Evolutionary conservation across 345 rosid species (phyloP).

Genomic region (Corymbia maculata): DNA sequence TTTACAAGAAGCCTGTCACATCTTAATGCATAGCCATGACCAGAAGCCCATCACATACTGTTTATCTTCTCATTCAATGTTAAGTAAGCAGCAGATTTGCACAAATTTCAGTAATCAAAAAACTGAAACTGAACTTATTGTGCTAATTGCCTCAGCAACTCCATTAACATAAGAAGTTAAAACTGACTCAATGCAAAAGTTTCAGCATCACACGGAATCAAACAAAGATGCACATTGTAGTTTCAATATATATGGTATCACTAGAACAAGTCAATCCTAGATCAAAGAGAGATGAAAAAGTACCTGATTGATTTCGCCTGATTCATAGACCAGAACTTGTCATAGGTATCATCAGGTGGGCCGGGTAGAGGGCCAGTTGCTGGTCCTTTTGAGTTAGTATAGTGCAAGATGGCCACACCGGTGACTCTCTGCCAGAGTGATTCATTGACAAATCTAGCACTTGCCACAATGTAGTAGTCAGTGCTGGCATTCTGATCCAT

Average conservation of each 20-base stretch:
- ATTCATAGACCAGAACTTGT: slow-evolving; percentile 71
- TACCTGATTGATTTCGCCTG: slow-evolving; percentile 87
- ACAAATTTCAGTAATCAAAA: not conserved
- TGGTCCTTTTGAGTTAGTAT: slow-evolving; percentile 82
- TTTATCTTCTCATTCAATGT: not conserved
- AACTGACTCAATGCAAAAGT: not conserved
- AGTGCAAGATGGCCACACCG: slow-evolving; percentile 89
- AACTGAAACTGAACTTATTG: not conserved
- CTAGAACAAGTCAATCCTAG: not conserved
- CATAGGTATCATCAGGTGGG: slow-evolving; percentile 56
- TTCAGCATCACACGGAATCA: not conserved
- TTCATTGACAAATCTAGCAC: slow-evolving; percentile 90
- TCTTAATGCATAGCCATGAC: not conserved
- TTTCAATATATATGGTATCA: not conserved
- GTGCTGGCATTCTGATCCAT: slow-evolving; percentile 82
- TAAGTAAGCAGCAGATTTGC: not conserved
- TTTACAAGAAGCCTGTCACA: not conserved
- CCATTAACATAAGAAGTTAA: not conserved
- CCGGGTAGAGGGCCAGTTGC: slow-evolving; percentile 75
- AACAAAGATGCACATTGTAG: not conserved
- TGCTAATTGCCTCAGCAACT: not conserved
- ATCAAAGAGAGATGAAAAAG: not conserved
- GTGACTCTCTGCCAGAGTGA: slow-evolving; percentile 85
- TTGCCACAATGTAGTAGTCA: slow-evolving; percentile 90
- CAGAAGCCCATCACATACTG: not conserved